A percentile compares a stretch with the other conserved stretches of the same genome.
phyloP scores from a whole-genome alignment of 2,329 filamentous ascomycete genomes.

The Leptographium lundbergii region DNA sequence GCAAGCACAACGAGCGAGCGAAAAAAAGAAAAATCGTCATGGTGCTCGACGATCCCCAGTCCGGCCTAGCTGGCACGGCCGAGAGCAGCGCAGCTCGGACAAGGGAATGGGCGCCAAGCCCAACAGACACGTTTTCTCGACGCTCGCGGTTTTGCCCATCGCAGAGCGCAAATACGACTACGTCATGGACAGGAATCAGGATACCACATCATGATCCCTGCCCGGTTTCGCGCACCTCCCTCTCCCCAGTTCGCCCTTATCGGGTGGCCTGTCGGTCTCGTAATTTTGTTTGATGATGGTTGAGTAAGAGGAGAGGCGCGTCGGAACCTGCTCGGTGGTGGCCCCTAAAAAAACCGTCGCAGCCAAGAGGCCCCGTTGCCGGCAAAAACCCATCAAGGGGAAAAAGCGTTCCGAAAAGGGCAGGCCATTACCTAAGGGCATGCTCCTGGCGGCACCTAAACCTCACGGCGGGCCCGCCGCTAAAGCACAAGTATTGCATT shows the following conservation, averaged over 20 bases:
- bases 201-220: too few species aligned
- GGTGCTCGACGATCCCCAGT: too few species aligned
- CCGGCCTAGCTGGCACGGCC: too few species aligned
- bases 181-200: too few species aligned
- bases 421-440: neutral
- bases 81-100: too few species aligned
- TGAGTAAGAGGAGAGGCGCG: neutral
- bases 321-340: neutral
- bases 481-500: neutral
- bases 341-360: neutral
- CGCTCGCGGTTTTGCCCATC: too few species aligned
- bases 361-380: neutral
- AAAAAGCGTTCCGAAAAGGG: neutral
- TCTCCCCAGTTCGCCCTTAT: neutral
- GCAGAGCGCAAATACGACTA: too few species aligned
- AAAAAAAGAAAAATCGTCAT: neutral
- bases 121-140: too few species aligned
- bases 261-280: neutral
- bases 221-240: too few species aligned
- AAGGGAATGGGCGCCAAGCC: too few species aligned
- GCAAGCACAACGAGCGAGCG: neutral
- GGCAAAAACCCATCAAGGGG: neutral
- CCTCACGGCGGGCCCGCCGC: constrained; percentile 3
- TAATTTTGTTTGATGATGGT: neutral
- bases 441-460: neutral